Evolutionary conservation across 768 basidiomycete genomes (phyloP).

Genomic region (Mycena albidolilacea): DNA sequence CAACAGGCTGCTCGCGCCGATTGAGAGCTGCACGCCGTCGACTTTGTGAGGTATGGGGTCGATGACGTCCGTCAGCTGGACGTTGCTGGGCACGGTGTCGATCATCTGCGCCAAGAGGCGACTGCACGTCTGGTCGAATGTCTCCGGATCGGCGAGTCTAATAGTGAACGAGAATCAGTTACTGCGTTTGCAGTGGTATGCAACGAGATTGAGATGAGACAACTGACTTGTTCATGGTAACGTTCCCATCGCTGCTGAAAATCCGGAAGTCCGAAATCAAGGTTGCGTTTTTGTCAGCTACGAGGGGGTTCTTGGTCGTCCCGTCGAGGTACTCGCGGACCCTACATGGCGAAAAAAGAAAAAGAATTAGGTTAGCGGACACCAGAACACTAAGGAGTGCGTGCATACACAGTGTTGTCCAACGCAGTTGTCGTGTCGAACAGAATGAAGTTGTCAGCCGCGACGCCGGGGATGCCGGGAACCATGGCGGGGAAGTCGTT

Average conservation of each 20-base stretch:
- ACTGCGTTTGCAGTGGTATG: slow-evolving; percentile 10
- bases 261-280: slow-evolving; percentile 55
- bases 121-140: slow-evolving; percentile 57
- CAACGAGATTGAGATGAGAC: slow-evolving; percentile 21
- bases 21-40: slow-evolving; percentile 50
- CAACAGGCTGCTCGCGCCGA: background rate
- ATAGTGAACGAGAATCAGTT: slow-evolving; percentile 16
- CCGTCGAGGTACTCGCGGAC: slow-evolving; percentile 57
- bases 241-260: slow-evolving; percentile 57
- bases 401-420: slow-evolving; percentile 58
- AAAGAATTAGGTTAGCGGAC: slow-evolving; percentile 28
- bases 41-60: slow-evolving; percentile 60
- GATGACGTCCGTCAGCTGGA: slow-evolving; percentile 62
- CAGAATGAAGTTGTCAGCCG: slow-evolving; percentile 27
- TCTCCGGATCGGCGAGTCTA: slow-evolving; percentile 52
- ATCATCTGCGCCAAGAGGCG: slow-evolving; percentile 61
- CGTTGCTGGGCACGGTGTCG: slow-evolving; percentile 61
- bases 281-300: slow-evolving; percentile 48
- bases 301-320: slow-evolving; percentile 56
- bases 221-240: slow-evolving; percentile 55
- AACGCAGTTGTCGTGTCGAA: slow-evolving; percentile 60
- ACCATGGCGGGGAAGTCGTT: slow-evolving; percentile 34
- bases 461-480: slow-evolving; percentile 17
- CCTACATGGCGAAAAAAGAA: slow-evolving; percentile 41
- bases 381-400: background rate